Conservation (phyloP, 2,329 filamentous ascomycete species). For the Pyrenochaeta sp. region DNA sequence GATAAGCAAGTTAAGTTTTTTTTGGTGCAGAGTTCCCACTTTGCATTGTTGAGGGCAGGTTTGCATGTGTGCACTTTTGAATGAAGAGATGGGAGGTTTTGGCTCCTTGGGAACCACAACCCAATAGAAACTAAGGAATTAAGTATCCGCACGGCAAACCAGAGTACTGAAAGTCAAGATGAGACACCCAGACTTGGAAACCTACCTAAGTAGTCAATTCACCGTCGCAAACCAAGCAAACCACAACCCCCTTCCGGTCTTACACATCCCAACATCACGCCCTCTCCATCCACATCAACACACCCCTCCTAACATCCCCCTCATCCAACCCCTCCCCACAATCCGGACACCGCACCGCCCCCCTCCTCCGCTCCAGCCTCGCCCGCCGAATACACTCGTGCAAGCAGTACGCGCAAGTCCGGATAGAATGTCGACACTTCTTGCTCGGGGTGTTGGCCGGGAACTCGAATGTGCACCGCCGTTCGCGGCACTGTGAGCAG, state of each 20-base stretch:
- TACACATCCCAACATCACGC: not conserved
- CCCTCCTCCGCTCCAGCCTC: not conserved
- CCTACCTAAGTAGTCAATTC: no score
- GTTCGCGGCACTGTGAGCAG: not conserved
- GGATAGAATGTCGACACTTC: not conserved
- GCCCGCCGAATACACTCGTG: not conserved
- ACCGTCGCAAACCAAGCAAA: not conserved
- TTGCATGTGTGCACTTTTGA: no score
- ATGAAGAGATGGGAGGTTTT: no score
- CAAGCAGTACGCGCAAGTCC: not conserved
- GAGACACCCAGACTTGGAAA: no score
- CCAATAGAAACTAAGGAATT: no score
- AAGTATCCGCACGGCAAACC: no score
- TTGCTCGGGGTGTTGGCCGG: not conserved
- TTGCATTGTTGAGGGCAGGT: no score
- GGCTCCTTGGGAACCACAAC: no score
- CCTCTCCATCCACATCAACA: not conserved
- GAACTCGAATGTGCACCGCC: not conserved
- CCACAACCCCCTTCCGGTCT: not conserved
- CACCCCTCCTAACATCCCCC: not conserved
- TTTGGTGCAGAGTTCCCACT: no score
- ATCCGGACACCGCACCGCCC: not conserved
- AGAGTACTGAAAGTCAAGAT: no score
- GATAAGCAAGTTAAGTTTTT: no score
- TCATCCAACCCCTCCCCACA: not conserved